Evolutionary conservation across 2,329 filamentous ascomycete genomes (phyloP), one percentile per base, ranked within the genome.

Genomic region (Xylariaceae sp.): DNA sequence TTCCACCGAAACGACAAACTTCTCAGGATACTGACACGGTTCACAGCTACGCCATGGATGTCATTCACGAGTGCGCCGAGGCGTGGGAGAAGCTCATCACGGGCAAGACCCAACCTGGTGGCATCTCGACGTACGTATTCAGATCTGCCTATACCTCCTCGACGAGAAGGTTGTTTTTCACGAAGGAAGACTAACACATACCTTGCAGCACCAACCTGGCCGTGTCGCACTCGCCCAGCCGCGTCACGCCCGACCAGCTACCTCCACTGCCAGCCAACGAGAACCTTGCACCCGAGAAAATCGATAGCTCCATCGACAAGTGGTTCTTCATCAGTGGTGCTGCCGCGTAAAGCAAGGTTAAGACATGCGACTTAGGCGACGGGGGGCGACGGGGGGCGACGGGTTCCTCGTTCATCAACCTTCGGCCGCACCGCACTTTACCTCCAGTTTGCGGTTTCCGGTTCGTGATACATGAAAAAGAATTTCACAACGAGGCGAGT

Each of bases 291-390:
- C 84, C 94, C 53, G 92, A 86, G 59, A 91, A 92, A 67, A 96
- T 99, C 64, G 94, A 99, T 70, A 82, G 84, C 70, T 95, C 86
- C 74, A 96, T 97, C 69, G 94, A 99, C 84, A 99, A 99, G 85
- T 99, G 94, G 94, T 99, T 99, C 87, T 99, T 97, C 85, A 99
- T 99, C 75, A 96, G 90, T 72, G 94, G 94, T 74, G 94, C 94
- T 68, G 89, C 90, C 63, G 80, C 86, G 64, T 92, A 88, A 76
- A 63, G 39, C 42, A 51, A 36, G 33, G 12, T 14, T 4, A 36
- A 9, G 5, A 14, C 12, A 36, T 4, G 9, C 5, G 15, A 9
- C 9, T 5, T 36, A 15, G 30, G 53, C 22, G 22, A 27, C 22
- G 4, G 22, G 22, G 4, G 4, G 53, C 22, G 22, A 27, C 22